Conservation (phyloP, 768 basidiomycete genomes). For the Podaxis sp. region DNA sequence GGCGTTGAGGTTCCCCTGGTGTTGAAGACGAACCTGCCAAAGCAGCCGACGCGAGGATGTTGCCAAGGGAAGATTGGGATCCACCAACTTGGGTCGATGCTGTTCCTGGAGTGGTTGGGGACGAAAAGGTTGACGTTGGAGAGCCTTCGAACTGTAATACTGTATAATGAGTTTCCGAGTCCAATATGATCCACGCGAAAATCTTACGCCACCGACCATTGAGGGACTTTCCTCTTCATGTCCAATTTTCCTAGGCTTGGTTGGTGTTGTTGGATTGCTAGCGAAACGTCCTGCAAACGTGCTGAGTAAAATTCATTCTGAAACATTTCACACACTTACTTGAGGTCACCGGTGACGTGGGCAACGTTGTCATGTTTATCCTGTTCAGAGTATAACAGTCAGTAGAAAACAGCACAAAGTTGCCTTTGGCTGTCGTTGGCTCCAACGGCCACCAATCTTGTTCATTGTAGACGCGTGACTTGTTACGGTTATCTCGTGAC, state of each 20-base stretch:
- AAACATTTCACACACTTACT: not conserved
- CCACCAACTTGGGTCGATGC: slow-evolving; percentile 28
- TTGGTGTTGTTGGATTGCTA: slow-evolving; percentile 6
- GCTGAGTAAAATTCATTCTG: not conserved
- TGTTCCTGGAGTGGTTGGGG: slow-evolving; percentile 22
- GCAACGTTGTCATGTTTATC: not conserved
- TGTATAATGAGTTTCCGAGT: not conserved
- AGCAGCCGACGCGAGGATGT: slow-evolving; percentile 1
- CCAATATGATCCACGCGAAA: not conserved
- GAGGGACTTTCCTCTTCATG: not conserved
- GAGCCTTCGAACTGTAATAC: slow-evolving; percentile 19
- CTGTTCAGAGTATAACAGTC: not conserved
- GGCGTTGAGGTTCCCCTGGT: slow-evolving; percentile 19
- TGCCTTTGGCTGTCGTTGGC: not conserved
- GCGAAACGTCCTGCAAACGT: not conserved
- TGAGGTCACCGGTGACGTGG: not conserved
- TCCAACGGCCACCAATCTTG: not conserved
- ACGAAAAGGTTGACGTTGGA: slow-evolving; percentile 33
- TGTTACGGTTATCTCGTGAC: slow-evolving; percentile 28
- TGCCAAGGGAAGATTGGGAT: slow-evolving; percentile 23
- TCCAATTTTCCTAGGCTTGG: not conserved
- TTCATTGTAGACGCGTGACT: slow-evolving; percentile 2
- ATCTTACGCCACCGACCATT: slow-evolving; percentile 3
- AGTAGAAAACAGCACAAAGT: not conserved
- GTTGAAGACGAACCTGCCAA: not conserved